Evolutionary conservation across 345 rosid genomes (phyloP).

Genomic region (Jatropha curcas): DNA sequence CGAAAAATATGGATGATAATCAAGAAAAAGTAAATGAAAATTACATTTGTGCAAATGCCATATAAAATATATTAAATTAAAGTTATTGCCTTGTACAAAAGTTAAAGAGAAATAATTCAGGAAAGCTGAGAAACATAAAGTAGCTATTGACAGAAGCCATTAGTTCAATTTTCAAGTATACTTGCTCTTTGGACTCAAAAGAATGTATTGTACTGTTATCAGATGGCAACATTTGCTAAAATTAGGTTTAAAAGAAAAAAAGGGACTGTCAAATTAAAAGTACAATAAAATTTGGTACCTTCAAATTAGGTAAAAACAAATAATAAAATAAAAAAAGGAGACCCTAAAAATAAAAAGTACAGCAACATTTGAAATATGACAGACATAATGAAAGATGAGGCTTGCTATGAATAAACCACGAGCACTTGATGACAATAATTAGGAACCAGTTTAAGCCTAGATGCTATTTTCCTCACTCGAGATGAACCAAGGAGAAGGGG

Average conservation of each 20-base stretch:
- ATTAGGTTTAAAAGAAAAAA: too few species aligned
- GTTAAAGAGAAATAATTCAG: neutral
- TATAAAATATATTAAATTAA: neutral
- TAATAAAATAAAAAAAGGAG: too few species aligned
- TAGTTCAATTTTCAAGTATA: constrained; percentile 1
- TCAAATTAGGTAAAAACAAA: too few species aligned
- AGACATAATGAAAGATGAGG: neutral
- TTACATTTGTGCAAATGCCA: neutral
- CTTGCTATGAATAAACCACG: neutral
- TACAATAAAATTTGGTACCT: neutral
- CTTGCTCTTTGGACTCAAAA: neutral
- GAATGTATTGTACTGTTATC: too few species aligned
- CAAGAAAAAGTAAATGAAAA: constrained; percentile 15
- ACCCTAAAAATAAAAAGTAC: too few species aligned
- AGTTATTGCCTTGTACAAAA: neutral
- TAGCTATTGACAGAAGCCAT: neutral
- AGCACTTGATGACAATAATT: neutral
- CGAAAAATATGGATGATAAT: constrained; percentile 10
- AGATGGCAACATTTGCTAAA: too few species aligned
- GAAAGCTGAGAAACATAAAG: neutral
- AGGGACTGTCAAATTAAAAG: too few species aligned
- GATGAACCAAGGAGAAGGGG: neutral
- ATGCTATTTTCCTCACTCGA: too few species aligned
- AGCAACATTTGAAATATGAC: neutral
- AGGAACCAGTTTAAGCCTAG: neutral